Evolutionary conservation across 331 rosid species (phyloP), one percentile per base, ranked within the genome.

Genomic region (Stylosanthes scabra): DNA sequence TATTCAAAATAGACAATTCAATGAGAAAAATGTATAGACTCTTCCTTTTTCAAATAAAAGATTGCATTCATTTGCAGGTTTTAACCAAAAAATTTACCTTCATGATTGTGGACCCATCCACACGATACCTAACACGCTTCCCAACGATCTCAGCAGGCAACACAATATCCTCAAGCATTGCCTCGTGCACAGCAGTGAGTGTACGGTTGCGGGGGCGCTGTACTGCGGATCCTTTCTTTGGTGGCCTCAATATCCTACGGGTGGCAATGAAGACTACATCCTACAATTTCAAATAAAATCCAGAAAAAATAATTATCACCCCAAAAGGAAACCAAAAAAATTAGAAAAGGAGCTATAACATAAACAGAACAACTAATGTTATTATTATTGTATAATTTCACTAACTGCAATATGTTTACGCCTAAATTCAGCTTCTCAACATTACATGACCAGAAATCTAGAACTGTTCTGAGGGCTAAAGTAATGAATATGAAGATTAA

Each of bases 61-160:
- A 41, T 41, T 31, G 3, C 3, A 31, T 31, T 31, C 37, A 31
- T 31, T 31, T 4, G 5, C 37, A 1, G 3, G 37, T 31, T 20
- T 20, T 20, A n/a, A n/a, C n/a, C 10, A 14, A 44, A 3, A 9
- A 25, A 11, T 66, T 75, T 71, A 91, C 98, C 98, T 93, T 93
- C 93, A 89, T 86, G 54, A 91, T 86, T 87, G 91, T 93, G 68
- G 98, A 85, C 52, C 98, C 98, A 84, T 93, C 98, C 61, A 91
- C 39, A 6, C 88, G 39, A 60, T 88, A 93, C 83, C 97, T 82
- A 75, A 10, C 63, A 6, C 98, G 95, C 85, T 91, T 93, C 16
- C 98, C 98, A 59, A 85, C 93, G 83, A 91, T 91, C 83, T 93
- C 97, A 49, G 98, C 98, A 58, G 98, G 98, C 50, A 88, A 74